Base-by-base conservation (phyloP, 805 yeast genomes). In the Priceomyces carsonii region DNA sequence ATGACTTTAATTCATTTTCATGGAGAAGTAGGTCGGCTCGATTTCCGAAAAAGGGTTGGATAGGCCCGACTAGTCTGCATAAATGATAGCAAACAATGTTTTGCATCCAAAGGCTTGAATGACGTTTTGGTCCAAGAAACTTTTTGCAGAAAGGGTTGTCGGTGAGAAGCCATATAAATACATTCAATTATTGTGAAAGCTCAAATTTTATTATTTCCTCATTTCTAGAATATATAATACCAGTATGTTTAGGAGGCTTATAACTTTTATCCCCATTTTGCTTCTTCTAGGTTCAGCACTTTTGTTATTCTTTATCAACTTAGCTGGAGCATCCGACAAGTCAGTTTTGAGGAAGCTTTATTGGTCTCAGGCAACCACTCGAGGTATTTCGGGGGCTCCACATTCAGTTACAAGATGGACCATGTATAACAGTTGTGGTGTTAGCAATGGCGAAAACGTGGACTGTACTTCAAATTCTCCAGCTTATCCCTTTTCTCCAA, bases 401-500 rank as follows among this genome's bases (percentile, higher is more conserved):
- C 40, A 42, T 28, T 28, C 36, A 6, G 38, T 24, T 7, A 42
- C 51, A 10, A 38, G 63, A 30, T 61, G 67, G 67, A 57, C 61
- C 8, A 38, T 48, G 33, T 59, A 59, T 29, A 44, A 43, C 9
- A 33, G 45, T 23, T 59, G 67, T 44, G 51, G 45, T 13, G 56
- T 39, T 6, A 24, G 12, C n/a, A 38, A 36, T 32, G 50, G 51
- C 24, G 38, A 32, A 9, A 47, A 47, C 29, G 26, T 34, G 32
- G 40, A 48, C 18, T 61, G 65, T 41, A 32, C 48, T 8, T 19
- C 29, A 8, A 41, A 35, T 2, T 13, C 23, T 6, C 53, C 65
- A 16, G 65, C 64, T 8, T 59, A 42, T 33, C 65, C 67, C 6
- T 61, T 53, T 40, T 52, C 61, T 2, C 66, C 66, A 7, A 39